Evolutionary conservation across 345 rosid species (phyloP).

Genomic region (Iberis pinnata): DNA sequence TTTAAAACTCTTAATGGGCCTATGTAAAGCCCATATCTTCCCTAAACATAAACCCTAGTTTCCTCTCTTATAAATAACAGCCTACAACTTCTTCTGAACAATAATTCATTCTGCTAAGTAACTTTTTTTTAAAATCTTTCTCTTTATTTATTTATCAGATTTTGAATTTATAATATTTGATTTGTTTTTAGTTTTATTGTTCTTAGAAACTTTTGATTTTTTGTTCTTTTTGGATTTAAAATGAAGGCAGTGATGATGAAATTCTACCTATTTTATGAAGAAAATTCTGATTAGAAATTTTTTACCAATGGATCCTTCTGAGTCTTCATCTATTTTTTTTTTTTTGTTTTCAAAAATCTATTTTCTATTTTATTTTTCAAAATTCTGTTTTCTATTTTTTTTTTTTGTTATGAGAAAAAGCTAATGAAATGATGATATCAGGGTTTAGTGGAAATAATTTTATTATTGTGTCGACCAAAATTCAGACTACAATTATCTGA

Average conservation of each 20-base stretch:
- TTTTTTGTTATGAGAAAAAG: not conserved
- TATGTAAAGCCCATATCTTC: not conserved
- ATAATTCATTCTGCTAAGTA: not conserved
- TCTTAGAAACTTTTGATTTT: not conserved
- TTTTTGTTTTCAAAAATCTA: no score
- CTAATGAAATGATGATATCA: conserved; percentile 24
- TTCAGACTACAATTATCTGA: conserved; percentile 92
- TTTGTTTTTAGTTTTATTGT: not conserved
- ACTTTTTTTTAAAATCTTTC: not conserved
- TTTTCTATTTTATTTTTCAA: not conserved
- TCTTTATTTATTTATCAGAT: not conserved
- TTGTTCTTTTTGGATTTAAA: not conserved
- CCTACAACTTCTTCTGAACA: not conserved
- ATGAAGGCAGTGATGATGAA: not conserved
- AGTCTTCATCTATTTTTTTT: conserved; percentile 18
- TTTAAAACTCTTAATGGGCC: conserved; percentile 16
- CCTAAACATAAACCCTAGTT: conserved; percentile 21
- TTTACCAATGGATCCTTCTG: conserved; percentile 41
- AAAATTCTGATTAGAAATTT: conserved; percentile 20
- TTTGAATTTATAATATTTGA: no score
- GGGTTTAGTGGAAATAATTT: conserved; percentile 33
- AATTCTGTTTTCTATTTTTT: not conserved
- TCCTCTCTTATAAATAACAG: conserved; percentile 2
- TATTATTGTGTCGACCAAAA: conserved; percentile 44
- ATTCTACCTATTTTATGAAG: conserved; percentile 20